phyloP scores from a whole-genome alignment of 176 grass and related monocot genomes.

The Aegilops sharonensis region DNA sequence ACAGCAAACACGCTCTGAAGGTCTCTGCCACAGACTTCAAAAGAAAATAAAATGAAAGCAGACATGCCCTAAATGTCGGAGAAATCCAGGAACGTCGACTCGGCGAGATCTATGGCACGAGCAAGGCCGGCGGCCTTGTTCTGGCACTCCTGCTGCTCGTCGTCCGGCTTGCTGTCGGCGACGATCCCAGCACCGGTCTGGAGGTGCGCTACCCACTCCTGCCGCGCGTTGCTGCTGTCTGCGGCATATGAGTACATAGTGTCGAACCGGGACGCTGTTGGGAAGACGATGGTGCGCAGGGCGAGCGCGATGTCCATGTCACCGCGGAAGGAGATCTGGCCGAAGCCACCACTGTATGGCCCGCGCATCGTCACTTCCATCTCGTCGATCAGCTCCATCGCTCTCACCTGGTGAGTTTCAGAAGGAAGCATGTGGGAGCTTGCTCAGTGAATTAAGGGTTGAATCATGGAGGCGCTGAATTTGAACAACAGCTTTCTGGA shows the following conservation, averaged over 20 bases:
- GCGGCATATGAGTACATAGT: conserved; percentile 55
- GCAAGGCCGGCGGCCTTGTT: conserved; percentile 72
- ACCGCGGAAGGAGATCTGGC: conserved; percentile 63
- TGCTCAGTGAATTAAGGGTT: neutral
- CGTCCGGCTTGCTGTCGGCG: conserved; percentile 68
- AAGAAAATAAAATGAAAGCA: neutral
- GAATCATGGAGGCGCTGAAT: neutral
- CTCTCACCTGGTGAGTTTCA: conserved; percentile 58
- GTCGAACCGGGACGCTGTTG: conserved; percentile 39
- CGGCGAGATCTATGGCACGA: conserved; percentile 77
- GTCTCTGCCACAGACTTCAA: neutral
- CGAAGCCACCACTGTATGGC: conserved; percentile 81
- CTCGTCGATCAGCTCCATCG: conserved; percentile 89
- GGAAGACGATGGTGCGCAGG: conserved; percentile 78
- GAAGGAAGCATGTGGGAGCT: neutral
- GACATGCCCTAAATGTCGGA: neutral
- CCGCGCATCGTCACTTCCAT: conserved; percentile 72
- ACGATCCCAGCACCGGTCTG: conserved; percentile 76
- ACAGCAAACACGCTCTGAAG: neutral
- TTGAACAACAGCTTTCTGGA: neutral
- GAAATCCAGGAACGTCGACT: conserved; percentile 56
- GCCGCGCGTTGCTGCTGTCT: conserved; percentile 16
- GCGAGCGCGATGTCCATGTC: conserved; percentile 85
- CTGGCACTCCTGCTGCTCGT: conserved; percentile 73
- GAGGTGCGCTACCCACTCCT: conserved; percentile 84